Conservation (phyloP, 306 rosid species). For the Vicia faba region DNA sequence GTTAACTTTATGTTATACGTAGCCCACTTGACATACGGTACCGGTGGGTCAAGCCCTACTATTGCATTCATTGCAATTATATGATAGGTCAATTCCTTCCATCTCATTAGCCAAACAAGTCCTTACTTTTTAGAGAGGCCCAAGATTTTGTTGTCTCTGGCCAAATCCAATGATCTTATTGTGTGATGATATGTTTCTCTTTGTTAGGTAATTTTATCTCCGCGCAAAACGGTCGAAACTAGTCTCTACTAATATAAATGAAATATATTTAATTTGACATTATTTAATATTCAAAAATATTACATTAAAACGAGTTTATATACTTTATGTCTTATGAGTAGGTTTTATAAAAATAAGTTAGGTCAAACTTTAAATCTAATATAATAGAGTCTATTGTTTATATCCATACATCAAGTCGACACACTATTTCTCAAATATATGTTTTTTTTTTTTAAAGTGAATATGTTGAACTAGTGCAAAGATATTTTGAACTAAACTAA, state of each 20-base stretch:
- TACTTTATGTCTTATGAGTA: no score
- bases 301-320: no score
- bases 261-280: not conserved
- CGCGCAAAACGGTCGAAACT: not conserved
- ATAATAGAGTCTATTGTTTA: no score
- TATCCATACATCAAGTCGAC: no score
- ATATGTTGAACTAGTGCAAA: not conserved
- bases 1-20: not conserved
- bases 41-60: not conserved
- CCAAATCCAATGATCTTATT: not conserved
- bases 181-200: not conserved
- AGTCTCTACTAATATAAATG: not conserved
- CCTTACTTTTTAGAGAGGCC: constrained; percentile 31
- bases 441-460: not conserved
- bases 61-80: constrained; percentile 14
- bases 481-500: not conserved
- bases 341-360: no score
- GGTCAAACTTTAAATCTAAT: no score
- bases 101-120: not conserved
- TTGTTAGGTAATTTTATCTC: not conserved
- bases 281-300: no score
- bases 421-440: no score
- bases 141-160: not conserved
- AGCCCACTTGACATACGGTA: not conserved
- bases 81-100: constrained; percentile 24